Evolutionary conservation across 2,329 filamentous ascomycete species (phyloP).

Genomic region (Talaromyces sp.): DNA sequence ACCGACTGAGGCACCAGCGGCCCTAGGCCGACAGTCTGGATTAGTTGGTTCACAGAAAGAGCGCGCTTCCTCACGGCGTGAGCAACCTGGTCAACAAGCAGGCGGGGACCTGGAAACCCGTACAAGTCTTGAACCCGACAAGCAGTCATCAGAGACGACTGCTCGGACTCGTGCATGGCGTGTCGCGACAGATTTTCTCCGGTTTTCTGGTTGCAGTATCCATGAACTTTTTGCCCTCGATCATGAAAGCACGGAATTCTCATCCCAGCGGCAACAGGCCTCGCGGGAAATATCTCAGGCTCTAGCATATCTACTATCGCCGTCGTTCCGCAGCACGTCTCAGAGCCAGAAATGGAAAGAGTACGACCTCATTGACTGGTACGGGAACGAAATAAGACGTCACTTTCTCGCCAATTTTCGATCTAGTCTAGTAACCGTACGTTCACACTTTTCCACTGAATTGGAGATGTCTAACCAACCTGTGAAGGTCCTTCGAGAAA

Average conservation of each 20-base stretch:
- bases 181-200: constrained; percentile 35
- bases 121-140: background rate
- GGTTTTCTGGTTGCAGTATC: constrained; percentile 33
- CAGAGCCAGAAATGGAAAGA: constrained; percentile 16
- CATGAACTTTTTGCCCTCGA: constrained; percentile 18
- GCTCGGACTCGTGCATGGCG: constrained; percentile 39
- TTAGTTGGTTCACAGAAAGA: background rate
- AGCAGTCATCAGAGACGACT: constrained; percentile 24
- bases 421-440: constrained; percentile 29
- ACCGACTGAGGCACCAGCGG: constrained; percentile 19
- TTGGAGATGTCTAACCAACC: background rate
- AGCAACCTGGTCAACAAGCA: background rate
- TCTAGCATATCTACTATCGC: constrained; percentile 27
- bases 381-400: constrained; percentile 38
- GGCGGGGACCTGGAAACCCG: constrained; percentile 6
- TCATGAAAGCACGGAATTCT: constrained; percentile 23
- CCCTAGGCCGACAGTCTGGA: constrained; percentile 15
- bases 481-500: constrained; percentile 21
- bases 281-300: constrained; percentile 28
- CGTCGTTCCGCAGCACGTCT: constrained; percentile 15
- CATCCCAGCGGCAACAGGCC: constrained; percentile 20
- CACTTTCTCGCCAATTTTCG: constrained; percentile 40
- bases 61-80: background rate
- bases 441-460: background rate
- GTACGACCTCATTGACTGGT: constrained; percentile 37